Evolutionary conservation across 306 rosid genomes (phyloP), one percentile per base, ranked within the genome.

Genomic region (Adenanthera pavonina): DNA sequence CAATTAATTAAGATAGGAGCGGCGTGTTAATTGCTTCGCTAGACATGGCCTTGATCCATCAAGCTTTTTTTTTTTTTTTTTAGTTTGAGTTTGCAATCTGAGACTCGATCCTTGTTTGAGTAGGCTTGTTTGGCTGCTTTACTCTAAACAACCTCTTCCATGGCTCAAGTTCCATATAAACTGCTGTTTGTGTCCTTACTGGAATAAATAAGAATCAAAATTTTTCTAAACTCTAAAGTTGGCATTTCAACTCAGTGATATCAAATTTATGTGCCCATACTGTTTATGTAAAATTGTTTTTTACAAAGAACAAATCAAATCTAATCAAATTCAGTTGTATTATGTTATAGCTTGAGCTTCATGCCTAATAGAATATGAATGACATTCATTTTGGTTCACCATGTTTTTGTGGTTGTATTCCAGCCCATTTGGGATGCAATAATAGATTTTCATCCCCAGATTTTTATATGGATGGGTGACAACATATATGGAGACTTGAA

Each of bases 381-480:
- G 66, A 72, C 17, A 72, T 40, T 46, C 59, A 25, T n/a, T 80
- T 35, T 43, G 44, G 30, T 57, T 52, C 56, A 34, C 61, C 5
- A 70, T 70, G 16, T 64, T 48, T 57, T 83, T 78, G 80, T 76
- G 72, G 66, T 70, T 81, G 72, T 73, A 75, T 88, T 81, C 88
- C 91, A 91, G 96, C 92, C 82, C 57, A 87, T 91, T 54, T 93
- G 96, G 97, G 84, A 91, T 80, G 89, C 94, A 53, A 72, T 93
- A 61, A 41, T 75, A 52, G 79, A 80, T 51, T 93, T 87, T 72
- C 86, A 69, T 78, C 97, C 97, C 25, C 97, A 91, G 34, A 76
- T 93, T 72, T 91, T 93, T 83, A 85, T 93, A 85, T 93, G 92
- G 90, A 80, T 93, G 46, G 97, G 97, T 70, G 97, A 93, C 84